These are phyloP conservation scores for Diaporthe citriasiana DNA, from an alignment of 2,329 filamentous ascomycete species.

Conservation along the genomic window DNA sequence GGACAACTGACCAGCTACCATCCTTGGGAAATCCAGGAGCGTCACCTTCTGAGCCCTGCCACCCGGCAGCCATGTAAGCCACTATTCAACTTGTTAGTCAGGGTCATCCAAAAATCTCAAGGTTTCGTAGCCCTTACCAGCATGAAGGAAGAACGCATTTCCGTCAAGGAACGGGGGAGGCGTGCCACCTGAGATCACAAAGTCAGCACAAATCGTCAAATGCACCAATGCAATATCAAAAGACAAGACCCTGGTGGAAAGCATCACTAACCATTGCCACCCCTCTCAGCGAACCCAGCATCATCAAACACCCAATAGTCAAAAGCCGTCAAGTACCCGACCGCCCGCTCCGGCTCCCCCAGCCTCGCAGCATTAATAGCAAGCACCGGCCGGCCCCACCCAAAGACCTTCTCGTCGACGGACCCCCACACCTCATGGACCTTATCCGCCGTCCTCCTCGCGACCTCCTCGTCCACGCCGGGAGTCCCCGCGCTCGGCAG, in stretches of 20 bases:
- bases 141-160: constrained; percentile 21
- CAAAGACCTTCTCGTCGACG: constrained; percentile 56
- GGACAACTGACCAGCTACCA: not conserved
- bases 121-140: not conserved
- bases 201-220: not conserved
- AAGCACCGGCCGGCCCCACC: constrained; percentile 62
- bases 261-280: not conserved
- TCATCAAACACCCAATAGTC: constrained; percentile 59
- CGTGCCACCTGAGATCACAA: not conserved
- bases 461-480: constrained; percentile 47
- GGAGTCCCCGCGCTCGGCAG: constrained; percentile 53
- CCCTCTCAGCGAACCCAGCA: constrained; percentile 47
- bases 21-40: constrained; percentile 11
- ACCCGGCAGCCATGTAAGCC: constrained; percentile 6
- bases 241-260: no score
- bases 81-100: not conserved
- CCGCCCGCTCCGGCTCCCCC: constrained; percentile 57
- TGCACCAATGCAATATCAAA: no score
- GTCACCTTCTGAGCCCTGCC: constrained; percentile 15
- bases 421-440: constrained; percentile 56
- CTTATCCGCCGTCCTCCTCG: constrained; percentile 55
- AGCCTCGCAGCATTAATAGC: constrained; percentile 61
- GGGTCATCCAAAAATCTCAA: no score
- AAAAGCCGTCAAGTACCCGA: constrained; percentile 57
- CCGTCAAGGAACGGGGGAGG: constrained; percentile 10